Evolutionary conservation across 371 early-diverging fungal species (phyloP).

Genomic region (Lichtheimia ramosa): DNA sequence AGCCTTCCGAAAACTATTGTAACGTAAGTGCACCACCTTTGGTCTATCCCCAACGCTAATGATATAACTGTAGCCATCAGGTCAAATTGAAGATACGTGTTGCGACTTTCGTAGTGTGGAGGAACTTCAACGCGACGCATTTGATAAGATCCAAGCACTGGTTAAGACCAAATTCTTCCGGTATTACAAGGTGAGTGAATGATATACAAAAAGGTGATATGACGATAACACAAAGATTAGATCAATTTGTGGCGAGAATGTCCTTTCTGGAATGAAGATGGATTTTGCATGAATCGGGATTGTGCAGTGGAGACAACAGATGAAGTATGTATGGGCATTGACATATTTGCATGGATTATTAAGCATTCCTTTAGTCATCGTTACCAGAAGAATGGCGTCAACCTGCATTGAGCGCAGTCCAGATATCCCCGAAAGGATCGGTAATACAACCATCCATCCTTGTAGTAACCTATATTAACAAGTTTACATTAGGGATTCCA

Average conservation of each 20-base stretch:
- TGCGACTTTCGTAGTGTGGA: slow-evolving; percentile 85
- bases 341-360: too few species aligned
- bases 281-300: slow-evolving; percentile 81
- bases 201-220: not conserved
- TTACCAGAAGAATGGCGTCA: slow-evolving; percentile 56
- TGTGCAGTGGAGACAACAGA: slow-evolving; percentile 87
- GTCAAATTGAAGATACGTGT: slow-evolving; percentile 77
- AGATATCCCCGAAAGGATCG: slow-evolving; percentile 48
- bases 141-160: slow-evolving; percentile 65
- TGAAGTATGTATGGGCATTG: slow-evolving; percentile 45
- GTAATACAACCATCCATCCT: slow-evolving; percentile 24
- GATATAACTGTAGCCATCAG: slow-evolving; percentile 54
- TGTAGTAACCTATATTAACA: not conserved
- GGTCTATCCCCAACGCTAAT: not conserved
- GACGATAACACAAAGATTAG: slow-evolving; percentile 33
- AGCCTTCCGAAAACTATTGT: slow-evolving; percentile 33
- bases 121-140: slow-evolving; percentile 68
- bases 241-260: slow-evolving; percentile 90
- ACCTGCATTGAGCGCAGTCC: slow-evolving; percentile 54
- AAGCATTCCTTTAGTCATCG: slow-evolving; percentile 14
- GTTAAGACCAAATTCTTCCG: slow-evolving; percentile 85
- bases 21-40: slow-evolving; percentile 24
- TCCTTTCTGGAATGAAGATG: slow-evolving; percentile 88
- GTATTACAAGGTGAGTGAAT: slow-evolving; percentile 72
- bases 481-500: slow-evolving; percentile 36